phyloP scores from a whole-genome alignment of 1,284 basidiomycete genomes.

The Termitomyces sp. region DNA sequence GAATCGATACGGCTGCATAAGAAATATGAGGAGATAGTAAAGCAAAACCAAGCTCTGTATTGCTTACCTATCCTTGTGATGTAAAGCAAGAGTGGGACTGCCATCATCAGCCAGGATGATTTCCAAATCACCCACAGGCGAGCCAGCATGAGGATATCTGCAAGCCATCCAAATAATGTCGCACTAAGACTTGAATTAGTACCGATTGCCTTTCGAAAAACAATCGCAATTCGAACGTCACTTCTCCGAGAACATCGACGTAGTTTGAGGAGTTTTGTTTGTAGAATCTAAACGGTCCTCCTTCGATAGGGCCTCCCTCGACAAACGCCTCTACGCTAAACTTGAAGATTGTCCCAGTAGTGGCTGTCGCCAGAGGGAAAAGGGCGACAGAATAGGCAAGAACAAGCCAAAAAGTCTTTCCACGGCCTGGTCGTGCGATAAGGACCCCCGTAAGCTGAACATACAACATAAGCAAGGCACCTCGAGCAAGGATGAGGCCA shows the following conservation, averaged over 20 bases:
- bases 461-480: slow-evolving; percentile 18
- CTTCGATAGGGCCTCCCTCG: not conserved
- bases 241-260: slow-evolving; percentile 14
- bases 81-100: slow-evolving; percentile 12
- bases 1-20: slow-evolving; percentile 14
- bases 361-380: slow-evolving; percentile 14
- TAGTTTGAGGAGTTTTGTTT: slow-evolving; percentile 4
- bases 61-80: slow-evolving; percentile 14
- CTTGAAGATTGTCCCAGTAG: slow-evolving; percentile 12
- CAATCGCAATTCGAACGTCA: slow-evolving; percentile 7
- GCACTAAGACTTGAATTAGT: slow-evolving; percentile 1
- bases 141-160: slow-evolving; percentile 17
- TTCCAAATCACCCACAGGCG: slow-evolving; percentile 18
- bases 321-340: slow-evolving; percentile 14
- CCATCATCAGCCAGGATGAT: slow-evolving; percentile 8
- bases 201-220: not conserved
- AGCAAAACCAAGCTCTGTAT: too few species aligned
- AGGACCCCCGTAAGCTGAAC: slow-evolving; percentile 17
- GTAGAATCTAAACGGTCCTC: slow-evolving; percentile 8
- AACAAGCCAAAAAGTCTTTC: slow-evolving; percentile 11
- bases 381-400: slow-evolving; percentile 11
- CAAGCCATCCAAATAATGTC: slow-evolving; percentile 14
- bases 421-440: slow-evolving; percentile 13
- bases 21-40: not conserved
- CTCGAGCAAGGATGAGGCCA: slow-evolving; percentile 2